A percentile compares a stretch with the other conserved stretches of the same genome.
phyloP scores from a whole-genome alignment of 495 filamentous ascomycete genomes.

The Antarctomyces pellizariae region DNA sequence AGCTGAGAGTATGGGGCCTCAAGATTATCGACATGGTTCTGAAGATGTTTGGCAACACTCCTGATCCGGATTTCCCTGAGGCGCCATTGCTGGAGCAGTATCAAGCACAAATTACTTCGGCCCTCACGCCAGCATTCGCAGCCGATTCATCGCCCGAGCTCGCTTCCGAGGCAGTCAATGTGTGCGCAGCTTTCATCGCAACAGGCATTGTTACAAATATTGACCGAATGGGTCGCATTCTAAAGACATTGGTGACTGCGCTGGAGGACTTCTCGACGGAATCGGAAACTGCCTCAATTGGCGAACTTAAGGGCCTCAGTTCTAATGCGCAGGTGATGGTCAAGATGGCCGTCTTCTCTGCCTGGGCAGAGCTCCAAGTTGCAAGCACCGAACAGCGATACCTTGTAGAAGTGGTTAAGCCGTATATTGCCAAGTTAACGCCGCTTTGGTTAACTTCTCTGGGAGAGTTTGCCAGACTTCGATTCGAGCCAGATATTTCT shows the following conservation, averaged over 20 bases:
- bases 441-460: constrained; percentile 86
- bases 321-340: constrained; percentile 98
- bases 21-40: constrained; percentile 84
- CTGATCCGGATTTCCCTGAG: constrained; percentile 91
- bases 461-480: constrained; percentile 75
- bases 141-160: constrained; percentile 88
- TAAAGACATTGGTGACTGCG: constrained; percentile 77
- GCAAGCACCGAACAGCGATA: constrained; percentile 86
- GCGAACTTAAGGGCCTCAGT: constrained; percentile 79
- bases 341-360: constrained; percentile 87
- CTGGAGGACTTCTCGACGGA: constrained; percentile 81
- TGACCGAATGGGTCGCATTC: constrained; percentile 89
- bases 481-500: constrained; percentile 94
- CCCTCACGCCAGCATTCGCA: constrained; percentile 87
- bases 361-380: constrained; percentile 96
- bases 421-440: constrained; percentile 69
- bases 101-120: constrained; percentile 92
- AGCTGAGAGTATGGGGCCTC: constrained; percentile 69
- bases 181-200: constrained; percentile 91
- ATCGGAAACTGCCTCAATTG: constrained; percentile 66
- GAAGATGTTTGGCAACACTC: constrained; percentile 86
- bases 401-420: constrained; percentile 67
- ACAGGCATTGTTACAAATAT: constrained; percentile 95
- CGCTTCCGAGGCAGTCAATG: constrained; percentile 84
- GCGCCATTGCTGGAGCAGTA: constrained; percentile 92